Evolutionary conservation across 306 rosid species (phyloP).

Genomic region (Acacia acuminata): DNA sequence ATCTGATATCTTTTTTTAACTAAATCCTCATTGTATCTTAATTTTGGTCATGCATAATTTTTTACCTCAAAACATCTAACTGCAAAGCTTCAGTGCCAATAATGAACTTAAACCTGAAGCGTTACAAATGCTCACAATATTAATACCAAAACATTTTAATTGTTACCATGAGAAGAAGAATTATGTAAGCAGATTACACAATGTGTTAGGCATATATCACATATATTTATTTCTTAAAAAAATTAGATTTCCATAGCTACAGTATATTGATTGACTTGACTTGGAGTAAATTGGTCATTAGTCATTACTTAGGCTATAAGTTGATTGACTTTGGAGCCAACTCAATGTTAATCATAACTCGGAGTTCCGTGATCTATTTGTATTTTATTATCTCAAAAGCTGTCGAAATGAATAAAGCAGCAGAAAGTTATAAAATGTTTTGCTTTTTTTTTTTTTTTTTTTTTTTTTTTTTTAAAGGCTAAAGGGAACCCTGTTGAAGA

Average conservation of each 20-base stretch:
- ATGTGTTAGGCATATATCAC: background rate
- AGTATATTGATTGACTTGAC: background rate
- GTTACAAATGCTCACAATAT: background rate
- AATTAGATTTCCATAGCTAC: no score
- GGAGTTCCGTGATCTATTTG: background rate
- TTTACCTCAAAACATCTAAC: background rate
- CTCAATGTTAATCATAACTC: background rate
- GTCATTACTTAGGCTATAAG: background rate
- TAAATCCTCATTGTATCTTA: no score
- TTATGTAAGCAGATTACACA: background rate
- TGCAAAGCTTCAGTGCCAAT: background rate
- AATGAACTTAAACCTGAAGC: no score
- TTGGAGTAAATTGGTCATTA: background rate
- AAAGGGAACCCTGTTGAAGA: no score
- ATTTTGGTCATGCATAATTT: no score
- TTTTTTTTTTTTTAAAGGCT: no score
- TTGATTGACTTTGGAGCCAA: background rate
- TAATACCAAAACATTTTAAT: background rate
- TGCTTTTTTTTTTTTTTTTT: no score
- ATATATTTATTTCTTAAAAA: background rate
- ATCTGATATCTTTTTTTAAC: no score
- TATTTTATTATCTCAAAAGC: background rate
- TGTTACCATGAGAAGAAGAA: background rate
- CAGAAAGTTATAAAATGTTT: no score
- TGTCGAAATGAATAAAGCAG: no score